Evolutionary conservation across 805 yeast species (phyloP).

Genomic region (Candida taoyuanica): DNA sequence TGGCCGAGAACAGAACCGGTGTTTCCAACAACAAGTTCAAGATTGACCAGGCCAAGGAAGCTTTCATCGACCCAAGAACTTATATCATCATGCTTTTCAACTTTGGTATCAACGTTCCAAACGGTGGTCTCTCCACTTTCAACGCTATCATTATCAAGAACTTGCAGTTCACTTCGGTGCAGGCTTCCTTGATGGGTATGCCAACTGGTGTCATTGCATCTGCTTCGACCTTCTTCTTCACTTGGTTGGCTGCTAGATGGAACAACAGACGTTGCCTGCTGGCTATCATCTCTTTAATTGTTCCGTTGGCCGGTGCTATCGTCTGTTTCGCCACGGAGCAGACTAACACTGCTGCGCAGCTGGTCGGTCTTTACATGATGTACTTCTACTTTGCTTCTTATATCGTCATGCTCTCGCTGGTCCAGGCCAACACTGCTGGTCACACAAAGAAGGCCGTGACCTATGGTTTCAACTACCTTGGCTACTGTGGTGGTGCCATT

Average conservation of each 20-base stretch:
- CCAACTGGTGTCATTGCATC: constrained; percentile 31
- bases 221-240: constrained; percentile 28
- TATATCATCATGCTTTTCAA: constrained; percentile 30
- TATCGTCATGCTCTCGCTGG: constrained; percentile 30
- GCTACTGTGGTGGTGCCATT: constrained; percentile 40
- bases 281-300: constrained; percentile 25
- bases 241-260: constrained; percentile 31
- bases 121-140: constrained; percentile 31
- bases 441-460: constrained; percentile 38
- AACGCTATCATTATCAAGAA: constrained; percentile 26
- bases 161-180: constrained; percentile 22
- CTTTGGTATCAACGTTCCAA: constrained; percentile 30
- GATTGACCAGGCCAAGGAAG: constrained; percentile 39
- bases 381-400: constrained; percentile 32
- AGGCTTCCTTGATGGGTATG: constrained; percentile 26
- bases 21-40: constrained; percentile 36
- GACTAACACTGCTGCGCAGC: constrained; percentile 27
- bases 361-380: constrained; percentile 29
- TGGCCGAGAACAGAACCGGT: constrained; percentile 40
- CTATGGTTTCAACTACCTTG: constrained; percentile 34
- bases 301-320: constrained; percentile 28
- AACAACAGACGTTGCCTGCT: constrained; percentile 26
- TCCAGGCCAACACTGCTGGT: constrained; percentile 43
- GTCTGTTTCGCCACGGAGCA: constrained; percentile 19
- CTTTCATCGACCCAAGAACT: constrained; percentile 37